A percentile compares a stretch with the other conserved stretches of the same genome.
These are phyloP conservation scores for Tympanopsis confertula DNA, from an alignment of 2,329 filamentous ascomycete species.

Conservation along the genomic window DNA sequence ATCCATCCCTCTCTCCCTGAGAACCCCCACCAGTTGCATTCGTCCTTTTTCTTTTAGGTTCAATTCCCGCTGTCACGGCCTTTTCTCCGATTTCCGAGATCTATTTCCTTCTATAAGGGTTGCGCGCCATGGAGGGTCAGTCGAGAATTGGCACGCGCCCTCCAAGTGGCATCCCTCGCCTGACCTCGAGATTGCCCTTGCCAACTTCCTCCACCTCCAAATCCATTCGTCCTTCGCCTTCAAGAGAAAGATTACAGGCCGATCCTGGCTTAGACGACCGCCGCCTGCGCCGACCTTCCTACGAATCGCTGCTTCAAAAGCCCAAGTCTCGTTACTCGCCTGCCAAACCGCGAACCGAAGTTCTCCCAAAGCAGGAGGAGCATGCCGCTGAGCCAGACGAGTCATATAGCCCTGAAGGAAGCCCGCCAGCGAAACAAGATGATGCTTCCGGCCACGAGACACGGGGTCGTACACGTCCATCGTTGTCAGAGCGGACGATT, in stretches of 20 bases:
- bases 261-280: conserved; percentile 22
- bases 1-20: too few species aligned
- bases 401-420: not conserved
- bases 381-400: not conserved
- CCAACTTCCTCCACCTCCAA: conserved; percentile 18
- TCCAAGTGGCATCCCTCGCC: conserved; percentile 29
- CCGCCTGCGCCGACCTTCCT: conserved; percentile 15
- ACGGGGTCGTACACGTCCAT: conserved; percentile 10
- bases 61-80: too few species aligned
- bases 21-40: too few species aligned
- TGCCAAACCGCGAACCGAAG: not conserved
- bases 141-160: too few species aligned
- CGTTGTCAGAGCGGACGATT: conserved; percentile 47
- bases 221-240: conserved; percentile 24
- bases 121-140: too few species aligned
- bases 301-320: not conserved
- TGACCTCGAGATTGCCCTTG: conserved; percentile 32
- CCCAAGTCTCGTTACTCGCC: not conserved
- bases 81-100: too few species aligned
- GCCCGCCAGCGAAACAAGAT: not conserved
- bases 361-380: not conserved
- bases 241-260: conserved; percentile 25
- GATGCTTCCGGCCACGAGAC: not conserved
- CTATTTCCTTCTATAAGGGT: too few species aligned
- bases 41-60: too few species aligned